Evolutionary conservation across 345 rosid genomes (phyloP).

Genomic region (Nasturtium officinale): DNA sequence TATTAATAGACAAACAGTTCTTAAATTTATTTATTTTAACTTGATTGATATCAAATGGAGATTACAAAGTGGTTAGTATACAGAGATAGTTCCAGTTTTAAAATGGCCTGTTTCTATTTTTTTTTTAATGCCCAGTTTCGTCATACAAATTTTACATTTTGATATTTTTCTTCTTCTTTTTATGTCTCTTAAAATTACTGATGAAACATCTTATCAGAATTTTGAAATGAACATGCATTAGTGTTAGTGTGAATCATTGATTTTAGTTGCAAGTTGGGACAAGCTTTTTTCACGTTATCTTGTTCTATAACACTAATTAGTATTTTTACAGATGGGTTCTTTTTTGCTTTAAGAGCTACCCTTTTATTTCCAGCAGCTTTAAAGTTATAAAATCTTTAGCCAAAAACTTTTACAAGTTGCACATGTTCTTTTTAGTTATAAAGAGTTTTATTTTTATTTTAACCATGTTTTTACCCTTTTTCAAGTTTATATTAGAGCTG

Average conservation of each 20-base stretch:
- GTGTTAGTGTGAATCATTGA: slow-evolving; percentile 11
- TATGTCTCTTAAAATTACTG: neutral
- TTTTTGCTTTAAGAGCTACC: slow-evolving; percentile 18
- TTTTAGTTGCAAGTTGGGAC: slow-evolving; percentile 22
- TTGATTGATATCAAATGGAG: too few relatives aligned
- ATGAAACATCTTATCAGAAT: neutral
- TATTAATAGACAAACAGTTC: neutral
- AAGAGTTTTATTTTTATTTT: slow-evolving; percentile 21
- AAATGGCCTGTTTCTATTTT: too few relatives aligned
- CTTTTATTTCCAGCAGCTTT: neutral
- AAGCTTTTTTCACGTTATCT: slow-evolving; percentile 1
- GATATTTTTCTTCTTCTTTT: neutral
- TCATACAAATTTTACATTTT: neutral
- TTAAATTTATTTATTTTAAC: too few relatives aligned
- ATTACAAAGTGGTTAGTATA: too few relatives aligned
- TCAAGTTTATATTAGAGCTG: neutral
- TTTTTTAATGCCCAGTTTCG: slow-evolving; percentile 18
- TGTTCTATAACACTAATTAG: neutral
- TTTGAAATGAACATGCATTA: neutral
- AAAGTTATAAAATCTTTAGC: slow-evolving; percentile 7
- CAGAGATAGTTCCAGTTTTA: neutral
- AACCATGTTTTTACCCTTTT: slow-evolving; percentile 15
- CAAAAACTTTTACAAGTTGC: neutral
- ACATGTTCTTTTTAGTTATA: neutral
- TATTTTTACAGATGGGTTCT: slow-evolving; percentile 28